These are phyloP conservation scores for Psilocybe sp. DNA, from an alignment of 768 basidiomycete genomes.

Conservation along the genomic window DNA sequence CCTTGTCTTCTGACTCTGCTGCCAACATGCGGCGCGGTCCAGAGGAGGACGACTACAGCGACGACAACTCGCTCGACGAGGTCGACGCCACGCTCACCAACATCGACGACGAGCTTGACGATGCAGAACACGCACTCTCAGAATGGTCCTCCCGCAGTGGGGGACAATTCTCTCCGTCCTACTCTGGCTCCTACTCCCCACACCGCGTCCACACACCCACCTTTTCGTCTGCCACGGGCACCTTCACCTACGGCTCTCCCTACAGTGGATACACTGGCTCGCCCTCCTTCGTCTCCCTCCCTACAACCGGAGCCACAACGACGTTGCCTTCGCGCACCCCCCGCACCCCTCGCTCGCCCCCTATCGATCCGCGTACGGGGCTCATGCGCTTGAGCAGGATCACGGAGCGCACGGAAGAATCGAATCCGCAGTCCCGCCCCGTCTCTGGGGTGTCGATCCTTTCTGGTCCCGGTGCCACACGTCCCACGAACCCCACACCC, in stretches of 20 bases:
- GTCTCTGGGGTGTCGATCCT: no score
- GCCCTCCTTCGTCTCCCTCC: constrained; percentile 44
- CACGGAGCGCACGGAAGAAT: constrained; percentile 74
- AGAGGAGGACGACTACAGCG: constrained; percentile 35
- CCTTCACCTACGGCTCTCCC: constrained; percentile 41
- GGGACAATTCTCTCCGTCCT: no score
- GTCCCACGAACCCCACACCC: constrained; percentile 44
- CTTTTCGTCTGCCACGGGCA: constrained; percentile 33
- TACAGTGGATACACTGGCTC: constrained; percentile 44
- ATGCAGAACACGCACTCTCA: no score
- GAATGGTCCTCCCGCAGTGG: not conserved
- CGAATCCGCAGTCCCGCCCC: no score
- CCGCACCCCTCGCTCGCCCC: constrained; percentile 32
- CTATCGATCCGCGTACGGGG: constrained; percentile 31
- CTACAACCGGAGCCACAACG: constrained; percentile 32
- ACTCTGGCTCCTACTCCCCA: constrained; percentile 35
- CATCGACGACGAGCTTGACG: constrained; percentile 40
- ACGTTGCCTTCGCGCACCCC: no score
- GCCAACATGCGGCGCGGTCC: constrained; percentile 49
- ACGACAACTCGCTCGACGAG: no score
- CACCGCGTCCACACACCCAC: constrained; percentile 31
- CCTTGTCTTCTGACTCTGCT: constrained; percentile 47
- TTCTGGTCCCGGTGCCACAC: constrained; percentile 23
- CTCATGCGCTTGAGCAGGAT: constrained; percentile 68
- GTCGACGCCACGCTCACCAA: no score